These are phyloP conservation scores for Colletotrichum musicola DNA, from an alignment of 2,329 filamentous ascomycete species.

Conservation along the genomic window DNA sequence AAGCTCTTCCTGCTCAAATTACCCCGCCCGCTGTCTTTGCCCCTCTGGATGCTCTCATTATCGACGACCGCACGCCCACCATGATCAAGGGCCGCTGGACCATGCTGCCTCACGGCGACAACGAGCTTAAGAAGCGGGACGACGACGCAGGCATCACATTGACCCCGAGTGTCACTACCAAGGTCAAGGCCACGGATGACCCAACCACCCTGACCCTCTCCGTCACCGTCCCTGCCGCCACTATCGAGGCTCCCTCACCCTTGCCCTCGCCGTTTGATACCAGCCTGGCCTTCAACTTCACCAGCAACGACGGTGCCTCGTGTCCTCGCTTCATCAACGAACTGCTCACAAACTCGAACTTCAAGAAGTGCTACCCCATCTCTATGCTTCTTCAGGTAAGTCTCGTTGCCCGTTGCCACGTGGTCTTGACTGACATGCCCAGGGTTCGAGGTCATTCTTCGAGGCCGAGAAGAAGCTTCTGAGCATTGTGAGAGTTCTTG, in stretches of 20 bases:
- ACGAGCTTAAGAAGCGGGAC: conserved; percentile 44
- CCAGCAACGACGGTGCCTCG: conserved; percentile 58
- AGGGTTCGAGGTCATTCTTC: conserved; percentile 91
- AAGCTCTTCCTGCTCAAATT: conserved; percentile 25
- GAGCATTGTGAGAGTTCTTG: conserved; percentile 81
- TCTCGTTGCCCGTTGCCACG: conserved; percentile 10
- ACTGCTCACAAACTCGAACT: conserved; percentile 75
- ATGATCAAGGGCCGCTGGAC: conserved; percentile 41
- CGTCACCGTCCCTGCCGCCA: conserved; percentile 41
- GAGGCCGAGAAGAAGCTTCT: conserved; percentile 78
- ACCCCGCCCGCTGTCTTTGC: conserved; percentile 27
- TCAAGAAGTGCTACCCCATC: conserved; percentile 82
- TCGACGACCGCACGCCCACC: conserved; percentile 39
- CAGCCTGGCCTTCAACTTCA: conserved; percentile 73
- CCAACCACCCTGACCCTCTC: conserved; percentile 35
- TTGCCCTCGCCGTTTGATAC: conserved; percentile 78
- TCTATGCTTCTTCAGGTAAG: conserved; percentile 85
- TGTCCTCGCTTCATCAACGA: conserved; percentile 77
- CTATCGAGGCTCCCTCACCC: conserved; percentile 50
- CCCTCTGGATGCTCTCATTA: conserved; percentile 26
- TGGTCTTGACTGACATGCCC: conserved; percentile 42
- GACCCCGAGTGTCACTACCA: conserved; percentile 3
- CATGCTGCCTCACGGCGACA: conserved; percentile 36
- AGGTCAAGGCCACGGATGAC: conserved; percentile 15
- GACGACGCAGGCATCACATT: conserved; percentile 34